Conservation (phyloP, 345 rosid species). For the Sisymbrium altissimum region DNA sequence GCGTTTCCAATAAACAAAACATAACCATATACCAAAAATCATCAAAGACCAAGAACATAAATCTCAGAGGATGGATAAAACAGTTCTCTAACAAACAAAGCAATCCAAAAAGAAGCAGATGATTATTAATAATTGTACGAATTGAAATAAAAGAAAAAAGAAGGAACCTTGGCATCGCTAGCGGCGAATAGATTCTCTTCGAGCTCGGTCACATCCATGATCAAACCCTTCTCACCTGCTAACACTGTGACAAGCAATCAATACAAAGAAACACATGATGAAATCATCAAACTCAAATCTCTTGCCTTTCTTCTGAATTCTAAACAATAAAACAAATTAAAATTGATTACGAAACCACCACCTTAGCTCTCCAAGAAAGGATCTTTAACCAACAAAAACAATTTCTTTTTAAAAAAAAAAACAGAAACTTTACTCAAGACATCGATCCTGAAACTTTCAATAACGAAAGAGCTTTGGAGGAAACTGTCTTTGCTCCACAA, state of each 20-base stretch:
- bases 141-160: not conserved
- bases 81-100: not conserved
- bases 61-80: not conserved
- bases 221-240: slow-evolving; percentile 33
- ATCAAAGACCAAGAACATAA: not conserved
- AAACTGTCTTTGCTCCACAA: slow-evolving; percentile 22
- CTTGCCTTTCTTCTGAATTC: not conserved
- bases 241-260: slow-evolving; percentile 12
- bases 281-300: no score
- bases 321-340: no score
- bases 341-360: slow-evolving; percentile 32
- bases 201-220: slow-evolving; percentile 79
- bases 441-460: slow-evolving; percentile 16
- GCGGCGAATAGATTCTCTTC: slow-evolving; percentile 92
- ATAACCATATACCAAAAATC: not conserved
- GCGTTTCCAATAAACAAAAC: slow-evolving; percentile 17
- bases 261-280: not conserved
- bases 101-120: not conserved
- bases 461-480: slow-evolving; percentile 10
- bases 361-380: slow-evolving; percentile 36
- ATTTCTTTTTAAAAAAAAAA: not conserved
- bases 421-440: slow-evolving; percentile 3
- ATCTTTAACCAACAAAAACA: slow-evolving; percentile 43
- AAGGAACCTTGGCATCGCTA: slow-evolving; percentile 88
- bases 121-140: not conserved